Evolutionary conservation across 768 basidiomycete species (phyloP), one percentile per base, ranked within the genome.

Genomic region (Mycena belliarum): DNA sequence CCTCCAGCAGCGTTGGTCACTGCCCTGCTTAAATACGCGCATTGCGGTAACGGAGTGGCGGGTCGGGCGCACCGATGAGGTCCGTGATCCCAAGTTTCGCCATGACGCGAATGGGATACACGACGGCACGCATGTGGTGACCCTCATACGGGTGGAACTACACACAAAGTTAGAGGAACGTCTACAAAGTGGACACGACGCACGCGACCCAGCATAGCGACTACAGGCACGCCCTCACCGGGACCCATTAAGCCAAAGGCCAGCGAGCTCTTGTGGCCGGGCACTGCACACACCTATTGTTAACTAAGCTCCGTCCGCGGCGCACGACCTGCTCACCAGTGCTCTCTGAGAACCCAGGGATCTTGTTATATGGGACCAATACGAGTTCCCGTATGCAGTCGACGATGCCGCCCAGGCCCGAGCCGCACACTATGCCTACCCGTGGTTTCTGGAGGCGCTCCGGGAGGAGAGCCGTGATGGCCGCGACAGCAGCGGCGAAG

Each of bases 101-200:
- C 85, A 95, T 87, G 29, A 89, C 76, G 51, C 91, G 81, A 53
- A 95, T 84, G 12, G 93, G 91, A 67, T 88, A 93, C 18, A 87
- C 82, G 16, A 92, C 87, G 6, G 83, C 82, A 8, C 81, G 70
- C 40, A 93, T 75, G 24, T 78, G 70, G 66, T 93, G 86, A 3
- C 94, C 94, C 73, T 96, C 93, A 63, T 95, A 96, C 1, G 84
- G 79, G 70, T 93, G 92, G 65, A 93, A 89, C 91, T 93, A 63
- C 52, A 51, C 54, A 50, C 53, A 41, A 49, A 49, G 45, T 29
- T 42, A 18, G 1, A 40, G 49, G 44, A 25, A 40, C 37, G 47
- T 18, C 42, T 28, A 12, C 21, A 12, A 26, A 7, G 70, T 83
- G 52, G 65, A 91, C 91, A 68, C 2, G 16, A 51, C 56, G 18